These are phyloP conservation scores for Pseudogymnoascus sp. DNA, from an alignment of 2,329 filamentous ascomycete genomes.

Conservation along the genomic window DNA sequence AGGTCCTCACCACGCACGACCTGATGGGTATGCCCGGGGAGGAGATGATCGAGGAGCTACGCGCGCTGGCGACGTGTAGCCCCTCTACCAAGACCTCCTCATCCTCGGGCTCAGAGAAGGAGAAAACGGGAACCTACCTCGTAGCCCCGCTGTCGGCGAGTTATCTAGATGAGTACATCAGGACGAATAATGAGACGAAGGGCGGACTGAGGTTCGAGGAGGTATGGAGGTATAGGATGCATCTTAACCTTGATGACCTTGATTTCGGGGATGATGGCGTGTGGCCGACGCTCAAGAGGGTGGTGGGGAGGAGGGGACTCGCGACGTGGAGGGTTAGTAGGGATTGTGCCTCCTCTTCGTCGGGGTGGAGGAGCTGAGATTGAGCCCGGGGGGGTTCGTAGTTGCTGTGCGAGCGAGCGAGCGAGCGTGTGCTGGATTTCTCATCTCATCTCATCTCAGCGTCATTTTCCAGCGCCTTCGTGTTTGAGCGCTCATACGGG, in stretches of 20 bases:
- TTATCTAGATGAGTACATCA: constrained; percentile 56
- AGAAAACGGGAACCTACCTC: constrained; percentile 51
- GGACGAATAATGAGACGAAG: constrained; percentile 37
- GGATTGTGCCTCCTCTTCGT: background rate
- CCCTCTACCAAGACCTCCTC: constrained; percentile 47
- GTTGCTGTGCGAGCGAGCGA: background rate
- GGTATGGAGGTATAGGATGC: constrained; percentile 58
- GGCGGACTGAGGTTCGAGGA: constrained; percentile 53
- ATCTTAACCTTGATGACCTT: constrained; percentile 71
- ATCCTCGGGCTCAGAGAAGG: constrained; percentile 52
- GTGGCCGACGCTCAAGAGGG: constrained; percentile 59
- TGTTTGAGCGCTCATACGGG: background rate
- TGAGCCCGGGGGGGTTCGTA: background rate
- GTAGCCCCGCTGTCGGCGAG: constrained; percentile 64
- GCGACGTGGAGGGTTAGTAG: constrained; percentile 55
- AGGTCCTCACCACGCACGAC: constrained; percentile 60
- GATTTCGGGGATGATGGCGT: constrained; percentile 71
- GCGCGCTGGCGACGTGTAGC: constrained; percentile 51
- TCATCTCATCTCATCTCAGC: background rate
- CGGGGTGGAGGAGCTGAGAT: background rate
- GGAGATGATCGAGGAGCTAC: constrained; percentile 49
- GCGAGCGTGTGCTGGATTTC: background rate
- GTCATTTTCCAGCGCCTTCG: background rate
- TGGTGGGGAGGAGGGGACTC: constrained; percentile 55
- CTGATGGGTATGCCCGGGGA: constrained; percentile 63